Evolutionary conservation across 352 stramenopile species (phyloP).

Genomic region (Phytopythium montanum): DNA sequence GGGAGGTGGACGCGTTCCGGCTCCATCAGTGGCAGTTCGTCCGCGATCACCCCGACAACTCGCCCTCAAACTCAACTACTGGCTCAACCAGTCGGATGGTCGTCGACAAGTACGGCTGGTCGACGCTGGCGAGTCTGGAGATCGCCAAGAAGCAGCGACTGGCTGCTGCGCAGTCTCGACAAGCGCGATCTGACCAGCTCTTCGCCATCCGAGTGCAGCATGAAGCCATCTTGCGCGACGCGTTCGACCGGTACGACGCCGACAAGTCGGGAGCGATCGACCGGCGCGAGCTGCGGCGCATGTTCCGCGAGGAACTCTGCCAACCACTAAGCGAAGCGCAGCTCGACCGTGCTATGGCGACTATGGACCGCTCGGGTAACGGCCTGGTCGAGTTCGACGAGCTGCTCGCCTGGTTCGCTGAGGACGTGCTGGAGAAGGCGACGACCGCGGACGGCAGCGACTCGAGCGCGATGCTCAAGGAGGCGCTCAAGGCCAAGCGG

Average conservation of each 20-base stretch:
- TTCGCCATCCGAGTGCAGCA: conserved; percentile 30
- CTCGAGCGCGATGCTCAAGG: conserved; percentile 23
- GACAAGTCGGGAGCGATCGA: conserved; percentile 40
- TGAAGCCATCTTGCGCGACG: conserved; percentile 39
- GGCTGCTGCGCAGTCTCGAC: conserved; percentile 9
- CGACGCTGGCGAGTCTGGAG: conserved; percentile 5
- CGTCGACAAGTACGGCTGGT: conserved; percentile 25
- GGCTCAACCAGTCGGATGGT: conserved; percentile 6
- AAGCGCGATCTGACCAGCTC: conserved; percentile 21
- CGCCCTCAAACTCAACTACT: too few relatives aligned
- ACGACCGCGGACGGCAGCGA: background rate
- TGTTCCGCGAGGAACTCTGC: conserved; percentile 49
- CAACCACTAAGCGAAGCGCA: conserved; percentile 31
- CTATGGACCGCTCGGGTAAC: conserved; percentile 43
- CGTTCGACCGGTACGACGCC: conserved; percentile 37
- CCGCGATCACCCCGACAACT: background rate
- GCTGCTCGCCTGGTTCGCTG: conserved; percentile 35
- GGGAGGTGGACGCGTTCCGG: conserved; percentile 19
- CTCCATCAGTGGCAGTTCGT: conserved; percentile 18
- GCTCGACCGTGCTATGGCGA: conserved; percentile 24
- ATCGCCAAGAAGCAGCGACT: conserved; percentile 1
- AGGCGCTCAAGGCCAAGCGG: conserved; percentile 33
- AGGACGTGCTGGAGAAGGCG: conserved; percentile 25
- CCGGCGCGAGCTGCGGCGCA: conserved; percentile 26
- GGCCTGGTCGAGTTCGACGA: conserved; percentile 42